Evolutionary conservation across 2,329 filamentous ascomycete genomes (phyloP).

Genomic region (Ceratocystis colombiana): DNA sequence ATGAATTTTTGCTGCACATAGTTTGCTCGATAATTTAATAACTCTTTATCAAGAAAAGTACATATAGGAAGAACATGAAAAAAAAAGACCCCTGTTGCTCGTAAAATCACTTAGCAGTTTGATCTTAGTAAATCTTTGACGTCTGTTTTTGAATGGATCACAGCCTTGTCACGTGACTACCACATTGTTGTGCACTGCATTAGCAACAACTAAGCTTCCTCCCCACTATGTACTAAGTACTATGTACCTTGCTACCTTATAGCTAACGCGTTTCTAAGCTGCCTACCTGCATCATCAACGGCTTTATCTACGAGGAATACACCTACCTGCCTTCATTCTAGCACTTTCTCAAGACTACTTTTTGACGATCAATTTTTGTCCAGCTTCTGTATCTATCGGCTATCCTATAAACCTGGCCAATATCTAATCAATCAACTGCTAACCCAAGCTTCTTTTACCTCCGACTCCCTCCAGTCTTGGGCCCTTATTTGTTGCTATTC

Average conservation of each 20-base stretch:
- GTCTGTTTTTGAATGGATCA: neutral
- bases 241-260: neutral
- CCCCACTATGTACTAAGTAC: neutral
- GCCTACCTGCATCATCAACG: neutral
- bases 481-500: neutral
- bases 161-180: conserved; percentile 5
- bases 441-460: conserved; percentile 7
- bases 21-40: too few relatives aligned
- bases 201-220: neutral
- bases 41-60: too few relatives aligned
- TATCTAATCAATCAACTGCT: neutral
- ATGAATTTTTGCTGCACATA: too few relatives aligned
- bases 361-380: neutral
- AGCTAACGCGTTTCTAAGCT: conserved; percentile 14
- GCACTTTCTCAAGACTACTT: neutral
- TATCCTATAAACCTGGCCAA: neutral
- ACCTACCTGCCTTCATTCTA: too few relatives aligned
- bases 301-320: neutral
- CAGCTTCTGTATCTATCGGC: neutral
- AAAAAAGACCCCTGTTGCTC: too few relatives aligned
- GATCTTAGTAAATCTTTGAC: too few relatives aligned
- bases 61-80: too few relatives aligned
- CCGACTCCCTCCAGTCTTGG: neutral
- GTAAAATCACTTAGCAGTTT: too few relatives aligned
- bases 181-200: neutral